Percentiles rank a stretch among this genome's conserved stretches.
Conservation (phyloP, 2,329 filamentous ascomycete species). For the Hypoxylon sp. region DNA sequence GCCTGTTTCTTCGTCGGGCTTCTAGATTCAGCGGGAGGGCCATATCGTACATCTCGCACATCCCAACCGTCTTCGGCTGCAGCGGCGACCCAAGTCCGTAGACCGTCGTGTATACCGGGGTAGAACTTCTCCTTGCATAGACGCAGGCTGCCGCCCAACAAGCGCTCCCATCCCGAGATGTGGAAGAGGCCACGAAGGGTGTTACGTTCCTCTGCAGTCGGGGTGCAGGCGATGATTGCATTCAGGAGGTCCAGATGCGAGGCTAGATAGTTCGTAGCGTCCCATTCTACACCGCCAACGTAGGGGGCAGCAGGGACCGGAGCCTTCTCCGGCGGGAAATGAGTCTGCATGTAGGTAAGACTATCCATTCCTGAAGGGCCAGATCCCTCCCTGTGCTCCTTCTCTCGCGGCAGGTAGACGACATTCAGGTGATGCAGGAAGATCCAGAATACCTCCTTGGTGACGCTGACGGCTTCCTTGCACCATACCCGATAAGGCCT, state of each 20-base stretch:
- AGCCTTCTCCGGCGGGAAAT: conserved; percentile 88
- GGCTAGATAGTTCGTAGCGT: conserved; percentile 95
- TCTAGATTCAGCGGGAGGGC: conserved; percentile 65
- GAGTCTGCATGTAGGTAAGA: conserved; percentile 74
- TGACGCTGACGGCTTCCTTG: conserved; percentile 91
- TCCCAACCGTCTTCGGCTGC: conserved; percentile 91
- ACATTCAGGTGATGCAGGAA: conserved; percentile 96
- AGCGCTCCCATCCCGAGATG: conserved; percentile 91
- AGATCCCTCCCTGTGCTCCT: conserved; percentile 53
- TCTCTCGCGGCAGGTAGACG: conserved; percentile 73
- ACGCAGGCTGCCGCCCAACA: conserved; percentile 85
- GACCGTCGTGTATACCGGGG: conserved; percentile 87
- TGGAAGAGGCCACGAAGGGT: conserved; percentile 81
- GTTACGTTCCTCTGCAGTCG: conserved; percentile 79
- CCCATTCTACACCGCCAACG: conserved; percentile 98
- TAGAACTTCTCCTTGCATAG: conserved; percentile 99
- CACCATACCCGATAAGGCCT: conserved; percentile 95
- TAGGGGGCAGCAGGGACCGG: conserved; percentile 96
- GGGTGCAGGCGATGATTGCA: conserved; percentile 86
- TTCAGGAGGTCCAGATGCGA: conserved; percentile 94
- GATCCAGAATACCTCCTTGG: conserved; percentile 99
- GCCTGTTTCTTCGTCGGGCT: conserved; percentile 63
- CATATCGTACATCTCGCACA: conserved; percentile 83
- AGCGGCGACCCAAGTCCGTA: conserved; percentile 91
- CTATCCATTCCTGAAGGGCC: conserved; percentile 58